Percentiles rank a stretch among this genome's conserved stretches.
Conservation (phyloP, 805 yeast species). For the Ogataea henricii region DNA sequence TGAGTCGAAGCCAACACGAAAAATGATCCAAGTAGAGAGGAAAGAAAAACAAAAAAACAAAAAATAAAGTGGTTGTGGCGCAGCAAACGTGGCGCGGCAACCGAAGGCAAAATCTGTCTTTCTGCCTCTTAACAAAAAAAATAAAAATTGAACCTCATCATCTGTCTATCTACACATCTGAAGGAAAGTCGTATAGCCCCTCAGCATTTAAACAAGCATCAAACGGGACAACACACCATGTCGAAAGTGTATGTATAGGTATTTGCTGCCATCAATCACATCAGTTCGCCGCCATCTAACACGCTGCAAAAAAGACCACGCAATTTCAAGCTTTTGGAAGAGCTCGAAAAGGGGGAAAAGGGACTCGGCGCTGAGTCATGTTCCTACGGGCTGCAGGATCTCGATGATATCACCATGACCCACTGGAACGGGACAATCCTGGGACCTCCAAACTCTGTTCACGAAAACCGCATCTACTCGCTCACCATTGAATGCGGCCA, state of each 20-base stretch:
- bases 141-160: neutral
- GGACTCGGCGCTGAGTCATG: slow-evolving; percentile 97
- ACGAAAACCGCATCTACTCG: slow-evolving; percentile 91
- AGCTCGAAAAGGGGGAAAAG: slow-evolving; percentile 96
- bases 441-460: slow-evolving; percentile 85
- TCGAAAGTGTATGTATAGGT: slow-evolving; percentile 28
- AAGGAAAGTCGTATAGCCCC: too few relatives aligned
- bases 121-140: neutral
- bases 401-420: slow-evolving; percentile 91
- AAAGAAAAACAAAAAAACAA: too few relatives aligned
- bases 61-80: too few relatives aligned
- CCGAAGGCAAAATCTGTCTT: neutral
- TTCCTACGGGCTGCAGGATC: slow-evolving; percentile 88
- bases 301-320: slow-evolving; percentile 57
- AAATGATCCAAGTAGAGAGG: neutral
- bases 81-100: neutral
- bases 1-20: neutral
- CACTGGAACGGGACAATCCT: slow-evolving; percentile 97
- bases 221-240: slow-evolving; percentile 15
- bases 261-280: too few relatives aligned
- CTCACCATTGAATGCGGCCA: slow-evolving; percentile 80
- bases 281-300: neutral
- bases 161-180: neutral
- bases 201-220: neutral
- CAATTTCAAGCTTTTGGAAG: slow-evolving; percentile 91